These are phyloP conservation scores for Debaryomyces sp. DNA, from an alignment of 1,139 yeast species.

Conservation along the genomic window DNA sequence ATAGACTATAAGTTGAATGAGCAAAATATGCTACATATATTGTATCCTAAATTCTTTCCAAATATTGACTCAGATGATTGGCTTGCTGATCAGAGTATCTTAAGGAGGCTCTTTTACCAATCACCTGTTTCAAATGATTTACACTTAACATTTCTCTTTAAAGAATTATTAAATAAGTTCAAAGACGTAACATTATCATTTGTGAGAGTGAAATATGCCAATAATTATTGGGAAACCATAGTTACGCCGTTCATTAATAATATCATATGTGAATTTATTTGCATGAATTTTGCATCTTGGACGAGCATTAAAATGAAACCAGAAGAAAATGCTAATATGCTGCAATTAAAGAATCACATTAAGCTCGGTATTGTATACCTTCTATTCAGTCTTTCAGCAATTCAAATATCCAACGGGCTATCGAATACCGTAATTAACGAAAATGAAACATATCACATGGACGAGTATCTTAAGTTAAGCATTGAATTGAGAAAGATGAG, in stretches of 20 bases:
- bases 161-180: constrained; percentile 21
- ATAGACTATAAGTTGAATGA: constrained; percentile 39
- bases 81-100: constrained; percentile 29
- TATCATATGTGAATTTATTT: constrained; percentile 34
- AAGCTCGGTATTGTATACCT: constrained; percentile 30
- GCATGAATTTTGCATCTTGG: constrained; percentile 25
- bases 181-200: constrained; percentile 25
- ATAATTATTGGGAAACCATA: constrained; percentile 33
- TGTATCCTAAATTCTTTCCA: constrained; percentile 50
- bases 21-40: constrained; percentile 49
- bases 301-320: constrained; percentile 11
- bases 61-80: constrained; percentile 49
- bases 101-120: constrained; percentile 20
- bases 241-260: constrained; percentile 35
- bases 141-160: constrained; percentile 22
- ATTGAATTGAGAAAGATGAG: constrained; percentile 43
- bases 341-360: constrained; percentile 20
- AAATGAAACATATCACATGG: constrained; percentile 18
- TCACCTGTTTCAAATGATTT: constrained; percentile 12
- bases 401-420: constrained; percentile 18
- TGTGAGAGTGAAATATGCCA: constrained; percentile 21
- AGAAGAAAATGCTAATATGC: constrained; percentile 13
- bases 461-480: constrained; percentile 31
- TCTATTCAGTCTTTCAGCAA: constrained; percentile 32
- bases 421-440: not conserved